Evolutionary conservation across 768 basidiomycete species (phyloP).

Genomic region (Russula emetica): DNA sequence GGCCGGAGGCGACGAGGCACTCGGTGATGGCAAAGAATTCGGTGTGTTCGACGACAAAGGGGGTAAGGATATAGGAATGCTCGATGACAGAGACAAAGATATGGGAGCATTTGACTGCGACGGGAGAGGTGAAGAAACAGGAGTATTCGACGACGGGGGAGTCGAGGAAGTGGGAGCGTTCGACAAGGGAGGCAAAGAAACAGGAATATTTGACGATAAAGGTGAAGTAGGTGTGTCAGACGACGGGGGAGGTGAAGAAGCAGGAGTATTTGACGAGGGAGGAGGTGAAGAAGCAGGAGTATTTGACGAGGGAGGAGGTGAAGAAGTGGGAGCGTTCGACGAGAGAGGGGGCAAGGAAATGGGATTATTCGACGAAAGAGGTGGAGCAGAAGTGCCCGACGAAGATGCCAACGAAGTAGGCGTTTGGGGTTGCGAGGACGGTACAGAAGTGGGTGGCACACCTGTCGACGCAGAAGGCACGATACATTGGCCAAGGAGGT

Average conservation of each 20-base stretch:
- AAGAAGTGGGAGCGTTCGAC: neutral
- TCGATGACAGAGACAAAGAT: neutral
- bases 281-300: neutral
- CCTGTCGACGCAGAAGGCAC: neutral
- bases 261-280: neutral
- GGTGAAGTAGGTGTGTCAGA: neutral
- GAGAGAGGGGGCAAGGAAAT: neutral
- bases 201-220: neutral
- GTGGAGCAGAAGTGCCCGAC: too few species aligned
- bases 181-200: neutral
- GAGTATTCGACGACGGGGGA: too few species aligned
- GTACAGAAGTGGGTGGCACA: neutral
- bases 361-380: neutral
- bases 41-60: neutral
- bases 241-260: neutral
- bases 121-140: too few species aligned
- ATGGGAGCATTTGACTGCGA: too few species aligned
- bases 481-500: constrained; percentile 12
- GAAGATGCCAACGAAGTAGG: neutral
- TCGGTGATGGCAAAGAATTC: neutral
- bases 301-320: neutral
- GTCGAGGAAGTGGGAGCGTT: too few species aligned
- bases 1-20: neutral
- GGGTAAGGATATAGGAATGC: neutral
- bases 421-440: neutral